These are phyloP conservation scores for Nemania sp. DNA, from an alignment of 2,329 filamentous ascomycete genomes.

Conservation along the genomic window DNA sequence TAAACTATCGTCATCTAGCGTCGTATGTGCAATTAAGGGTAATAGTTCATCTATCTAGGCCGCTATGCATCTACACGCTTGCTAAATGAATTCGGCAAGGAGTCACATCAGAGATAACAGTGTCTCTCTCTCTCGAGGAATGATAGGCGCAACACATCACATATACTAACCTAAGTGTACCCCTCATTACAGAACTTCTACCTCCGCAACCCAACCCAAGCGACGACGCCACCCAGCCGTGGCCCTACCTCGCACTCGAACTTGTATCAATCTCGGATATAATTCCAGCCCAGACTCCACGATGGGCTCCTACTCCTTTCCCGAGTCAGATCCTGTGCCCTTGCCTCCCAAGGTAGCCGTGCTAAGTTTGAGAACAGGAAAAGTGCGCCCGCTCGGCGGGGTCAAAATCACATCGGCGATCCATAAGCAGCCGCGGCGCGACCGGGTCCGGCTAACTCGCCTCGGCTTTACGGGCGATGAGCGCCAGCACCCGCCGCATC, in stretches of 20 bases:
- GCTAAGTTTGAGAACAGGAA: slow-evolving; percentile 68
- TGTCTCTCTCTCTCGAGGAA: no score
- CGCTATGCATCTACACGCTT: no score
- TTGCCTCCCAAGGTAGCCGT: slow-evolving; percentile 58
- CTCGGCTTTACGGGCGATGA: slow-evolving; percentile 70
- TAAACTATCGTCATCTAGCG: no score
- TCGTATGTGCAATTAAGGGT: no score
- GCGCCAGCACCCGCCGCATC: slow-evolving; percentile 69
- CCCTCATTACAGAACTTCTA: no score
- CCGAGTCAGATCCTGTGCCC: slow-evolving; percentile 44
- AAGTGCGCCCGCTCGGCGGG: slow-evolving; percentile 64
- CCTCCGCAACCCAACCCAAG: no score
- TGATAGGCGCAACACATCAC: no score
- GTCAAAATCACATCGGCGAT: slow-evolving; percentile 67
- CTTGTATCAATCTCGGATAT: background rate
- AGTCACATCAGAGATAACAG: no score
- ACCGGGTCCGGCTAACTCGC: slow-evolving; percentile 58
- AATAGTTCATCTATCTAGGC: no score
- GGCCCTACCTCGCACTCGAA: background rate
- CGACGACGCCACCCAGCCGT: background rate
- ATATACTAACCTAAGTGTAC: no score
- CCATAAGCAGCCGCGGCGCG: slow-evolving; percentile 61
- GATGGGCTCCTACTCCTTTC: slow-evolving; percentile 40
- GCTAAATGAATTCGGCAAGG: no score
- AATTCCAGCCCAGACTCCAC: background rate